Base-by-base conservation (phyloP, 768 basidiomycete species). In the Leccinum disarticulatum region DNA sequence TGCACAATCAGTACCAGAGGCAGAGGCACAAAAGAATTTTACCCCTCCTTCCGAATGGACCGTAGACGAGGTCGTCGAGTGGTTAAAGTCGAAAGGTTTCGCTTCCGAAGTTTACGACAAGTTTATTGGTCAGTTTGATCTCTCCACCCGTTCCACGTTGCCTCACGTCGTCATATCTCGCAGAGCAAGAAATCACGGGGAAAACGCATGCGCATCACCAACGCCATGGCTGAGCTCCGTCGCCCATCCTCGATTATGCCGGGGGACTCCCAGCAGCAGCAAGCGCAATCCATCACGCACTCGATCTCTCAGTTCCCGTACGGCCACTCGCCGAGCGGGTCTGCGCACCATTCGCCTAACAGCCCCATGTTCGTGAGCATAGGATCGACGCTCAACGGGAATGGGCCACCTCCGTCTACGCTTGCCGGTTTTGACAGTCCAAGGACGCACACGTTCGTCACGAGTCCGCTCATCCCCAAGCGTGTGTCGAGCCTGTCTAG, bases 121-220 rank as follows among this genome's bases (percentile, higher is more conserved):
- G 70, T 98, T 99, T 69, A 85, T 81, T 46, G 94, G 93, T 93
- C 65, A 61, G 85, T 78, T 27, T 52, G 5, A 35, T 41, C 30
- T 31, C 15, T n/a, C 14, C 43, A 8, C 14, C 17, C 8, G 8
- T 53, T 14, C 3, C 1, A 14, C 22, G 19, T 33, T 47, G 10
- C 43, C 19, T 66, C 9, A 69, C 43, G 2, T 28, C 17, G 7
- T 43, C 25, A 6, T 49, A 3, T 55, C 19, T 43, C 61, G 46
- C 70, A 95, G 96, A 98, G 76, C 95, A 99, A 85, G 97, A 99
- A 77, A 98, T 99, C 56, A 92, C 95, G 0, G 97, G 97, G 97
- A 13, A 97, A 97, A 71, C 91, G 97, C 17, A 82, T 93, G 73
- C 87, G 93, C 57, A 95, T 99, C 57, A 88, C 91, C 27, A 95